Conservation (phyloP, 2,329 filamentous ascomycete species). For the Exophiala bonariae region DNA sequence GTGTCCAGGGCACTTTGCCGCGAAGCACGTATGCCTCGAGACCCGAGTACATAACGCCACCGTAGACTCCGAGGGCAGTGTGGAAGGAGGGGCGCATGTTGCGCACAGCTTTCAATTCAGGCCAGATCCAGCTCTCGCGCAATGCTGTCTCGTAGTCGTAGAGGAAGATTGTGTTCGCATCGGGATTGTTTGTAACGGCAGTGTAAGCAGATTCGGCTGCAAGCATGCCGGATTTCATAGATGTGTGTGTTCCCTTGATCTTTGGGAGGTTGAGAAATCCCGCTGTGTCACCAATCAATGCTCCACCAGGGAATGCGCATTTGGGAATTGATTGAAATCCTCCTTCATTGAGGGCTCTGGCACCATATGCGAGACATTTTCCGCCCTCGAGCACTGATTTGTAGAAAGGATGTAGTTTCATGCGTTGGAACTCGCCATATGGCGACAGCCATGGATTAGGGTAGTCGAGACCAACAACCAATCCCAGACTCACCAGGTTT, state of each 20-base stretch:
- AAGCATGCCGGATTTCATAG: slow-evolving; percentile 96
- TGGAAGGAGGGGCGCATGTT: slow-evolving; percentile 98
- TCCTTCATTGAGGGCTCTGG: slow-evolving; percentile 86
- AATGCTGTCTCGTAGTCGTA: slow-evolving; percentile 92
- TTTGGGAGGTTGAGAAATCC: slow-evolving; percentile 98
- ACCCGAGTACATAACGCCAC: slow-evolving; percentile 88
- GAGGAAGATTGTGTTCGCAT: slow-evolving; percentile 74
- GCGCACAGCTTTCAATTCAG: slow-evolving; percentile 88
- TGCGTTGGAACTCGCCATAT: slow-evolving; percentile 95
- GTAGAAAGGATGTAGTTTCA: slow-evolving; percentile 97
- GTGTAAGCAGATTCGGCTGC: slow-evolving; percentile 87
- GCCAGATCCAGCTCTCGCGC: slow-evolving; percentile 85
- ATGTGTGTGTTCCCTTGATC: slow-evolving; percentile 96
- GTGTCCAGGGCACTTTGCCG: slow-evolving; percentile 85
- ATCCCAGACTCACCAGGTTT: slow-evolving; percentile 87
- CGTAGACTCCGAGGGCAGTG: slow-evolving; percentile 79
- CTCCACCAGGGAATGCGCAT: slow-evolving; percentile 92
- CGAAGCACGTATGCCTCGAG: slow-evolving; percentile 86
- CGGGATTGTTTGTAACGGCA: slow-evolving; percentile 59
- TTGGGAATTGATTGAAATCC: slow-evolving; percentile 98
- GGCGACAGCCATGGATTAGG: slow-evolving; percentile 95
- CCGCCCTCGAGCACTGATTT: slow-evolving; percentile 84
- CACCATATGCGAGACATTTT: slow-evolving; percentile 96
- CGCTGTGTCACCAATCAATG: slow-evolving; percentile 91
- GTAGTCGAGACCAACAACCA: slow-evolving; percentile 94